A percentile compares a stretch with the other conserved stretches of the same genome.
phyloP scores from a whole-genome alignment of 768 basidiomycete species.

The Ramaria sp. region DNA sequence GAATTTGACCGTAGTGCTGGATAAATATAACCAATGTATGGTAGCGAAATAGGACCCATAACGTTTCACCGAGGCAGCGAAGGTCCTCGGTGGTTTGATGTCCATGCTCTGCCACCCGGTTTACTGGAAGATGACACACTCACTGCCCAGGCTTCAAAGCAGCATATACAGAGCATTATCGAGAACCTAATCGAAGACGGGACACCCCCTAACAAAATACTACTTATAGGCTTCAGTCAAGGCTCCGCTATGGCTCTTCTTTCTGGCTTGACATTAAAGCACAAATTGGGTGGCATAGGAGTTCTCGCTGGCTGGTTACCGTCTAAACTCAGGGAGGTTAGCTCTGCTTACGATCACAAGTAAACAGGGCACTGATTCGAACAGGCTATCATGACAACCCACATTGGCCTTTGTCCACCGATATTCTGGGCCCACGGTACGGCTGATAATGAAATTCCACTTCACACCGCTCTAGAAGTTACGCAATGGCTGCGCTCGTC shows the following conservation, averaged over 20 bases:
- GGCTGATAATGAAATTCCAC: slow-evolving; percentile 27
- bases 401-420: slow-evolving; percentile 24
- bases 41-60: slow-evolving; percentile 22
- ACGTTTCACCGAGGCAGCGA: slow-evolving; percentile 19
- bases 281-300: slow-evolving; percentile 33
- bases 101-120: slow-evolving; percentile 26
- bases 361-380: not conserved
- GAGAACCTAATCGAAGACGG: slow-evolving; percentile 27
- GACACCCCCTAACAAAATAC: slow-evolving; percentile 24
- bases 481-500: slow-evolving; percentile 21
- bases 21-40: not conserved
- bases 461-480: slow-evolving; percentile 23
- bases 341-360: slow-evolving; percentile 6
- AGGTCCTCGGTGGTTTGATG: slow-evolving; percentile 34
- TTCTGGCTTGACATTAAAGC: slow-evolving; percentile 24
- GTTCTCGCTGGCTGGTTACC: slow-evolving; percentile 38
- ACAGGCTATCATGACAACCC: slow-evolving; percentile 10
- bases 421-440: slow-evolving; percentile 34
- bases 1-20: not conserved
- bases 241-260: slow-evolving; percentile 30
- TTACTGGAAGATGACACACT: slow-evolving; percentile 26
- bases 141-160: slow-evolving; percentile 24
- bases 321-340: slow-evolving; percentile 23
- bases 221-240: slow-evolving; percentile 35
- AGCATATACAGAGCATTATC: slow-evolving; percentile 26